Evolutionary conservation across 2,329 filamentous ascomycete genomes (phyloP).

Genomic region (Chrysoporthe cubensis): DNA sequence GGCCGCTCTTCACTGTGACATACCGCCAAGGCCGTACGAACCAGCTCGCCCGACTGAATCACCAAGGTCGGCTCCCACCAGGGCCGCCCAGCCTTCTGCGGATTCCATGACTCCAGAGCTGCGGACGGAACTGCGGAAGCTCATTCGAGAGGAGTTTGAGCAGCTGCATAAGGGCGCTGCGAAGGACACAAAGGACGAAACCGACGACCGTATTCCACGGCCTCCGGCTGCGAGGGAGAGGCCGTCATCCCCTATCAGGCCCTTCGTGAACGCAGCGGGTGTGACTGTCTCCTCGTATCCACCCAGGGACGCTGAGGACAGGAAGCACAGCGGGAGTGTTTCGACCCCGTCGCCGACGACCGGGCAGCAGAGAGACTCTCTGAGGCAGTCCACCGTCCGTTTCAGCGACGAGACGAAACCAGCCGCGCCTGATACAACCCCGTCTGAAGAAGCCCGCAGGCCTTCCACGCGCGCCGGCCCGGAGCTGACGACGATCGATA

Average conservation of each 20-base stretch:
- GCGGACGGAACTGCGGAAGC: slow-evolving; percentile 31
- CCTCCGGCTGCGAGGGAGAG: slow-evolving; percentile 2
- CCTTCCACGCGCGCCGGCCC: slow-evolving; percentile 27
- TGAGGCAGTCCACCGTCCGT: slow-evolving; percentile 21
- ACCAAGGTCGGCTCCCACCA: not conserved
- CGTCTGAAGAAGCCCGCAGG: slow-evolving; percentile 14
- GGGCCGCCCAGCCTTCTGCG: not conserved
- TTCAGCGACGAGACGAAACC: slow-evolving; percentile 28
- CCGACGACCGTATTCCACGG: slow-evolving; percentile 9
- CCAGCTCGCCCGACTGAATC: not conserved
- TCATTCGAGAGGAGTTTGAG: slow-evolving; percentile 33
- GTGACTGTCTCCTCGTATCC: slow-evolving; percentile 12
- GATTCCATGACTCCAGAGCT: slow-evolving; percentile 28
- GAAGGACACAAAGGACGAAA: slow-evolving; percentile 13
- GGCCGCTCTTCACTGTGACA: slow-evolving; percentile 10
- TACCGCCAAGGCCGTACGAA: slow-evolving; percentile 4
- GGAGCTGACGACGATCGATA: slow-evolving; percentile 65
- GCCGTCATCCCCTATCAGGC: slow-evolving; percentile 14
- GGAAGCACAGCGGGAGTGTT: not conserved
- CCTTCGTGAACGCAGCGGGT: slow-evolving; percentile 12
- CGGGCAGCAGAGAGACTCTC: slow-evolving; percentile 6
- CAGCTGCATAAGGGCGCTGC: slow-evolving; percentile 20
- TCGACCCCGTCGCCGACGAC: slow-evolving; percentile 9
- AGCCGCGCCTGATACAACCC: slow-evolving; percentile 7
- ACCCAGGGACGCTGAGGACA: slow-evolving; percentile 19